Conservation (phyloP, 768 basidiomycete genomes). For the Lenzites betulinus region DNA sequence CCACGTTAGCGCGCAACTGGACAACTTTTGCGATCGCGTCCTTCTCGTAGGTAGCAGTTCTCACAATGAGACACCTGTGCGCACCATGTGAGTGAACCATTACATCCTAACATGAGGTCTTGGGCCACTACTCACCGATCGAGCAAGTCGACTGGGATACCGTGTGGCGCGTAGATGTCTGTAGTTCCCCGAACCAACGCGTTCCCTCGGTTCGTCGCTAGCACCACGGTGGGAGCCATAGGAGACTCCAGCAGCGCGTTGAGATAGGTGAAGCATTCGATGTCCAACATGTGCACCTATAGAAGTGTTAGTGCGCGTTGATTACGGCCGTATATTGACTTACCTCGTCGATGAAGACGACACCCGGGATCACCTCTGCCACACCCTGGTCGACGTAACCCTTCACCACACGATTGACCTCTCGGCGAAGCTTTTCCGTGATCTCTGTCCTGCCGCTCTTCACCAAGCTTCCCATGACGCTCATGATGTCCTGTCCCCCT, state of each 20-base stretch:
- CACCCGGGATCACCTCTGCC: slow-evolving; percentile 96
- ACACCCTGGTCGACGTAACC: slow-evolving; percentile 98
- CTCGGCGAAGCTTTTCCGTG: slow-evolving; percentile 91
- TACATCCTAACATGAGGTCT: neutral
- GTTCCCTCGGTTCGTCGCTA: slow-evolving; percentile 95
- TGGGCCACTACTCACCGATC: slow-evolving; percentile 63
- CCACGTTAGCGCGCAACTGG: slow-evolving; percentile 81
- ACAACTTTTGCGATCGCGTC: slow-evolving; percentile 88
- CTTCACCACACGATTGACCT: slow-evolving; percentile 98
- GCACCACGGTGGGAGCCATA: slow-evolving; percentile 96
- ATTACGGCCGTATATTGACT: slow-evolving; percentile 21
- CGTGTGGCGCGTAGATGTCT: slow-evolving; percentile 90
- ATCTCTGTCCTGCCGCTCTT: slow-evolving; percentile 95
- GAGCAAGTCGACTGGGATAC: slow-evolving; percentile 89
- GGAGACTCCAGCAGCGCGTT: slow-evolving; percentile 94
- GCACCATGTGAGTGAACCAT: neutral
- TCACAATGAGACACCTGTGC: slow-evolving; percentile 88
- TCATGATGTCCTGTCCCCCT: slow-evolving; percentile 98
- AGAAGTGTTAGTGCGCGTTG: neutral
- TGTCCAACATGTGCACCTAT: slow-evolving; percentile 99
- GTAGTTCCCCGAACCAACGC: slow-evolving; percentile 90
- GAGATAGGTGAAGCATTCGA: slow-evolving; percentile 98
- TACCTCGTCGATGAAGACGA: slow-evolving; percentile 99
- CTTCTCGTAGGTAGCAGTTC: slow-evolving; percentile 79
- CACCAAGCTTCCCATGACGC: slow-evolving; percentile 89